Evolutionary conservation across 75 land plant genomes (phyloP).

Genomic region (Pinus taeda): DNA sequence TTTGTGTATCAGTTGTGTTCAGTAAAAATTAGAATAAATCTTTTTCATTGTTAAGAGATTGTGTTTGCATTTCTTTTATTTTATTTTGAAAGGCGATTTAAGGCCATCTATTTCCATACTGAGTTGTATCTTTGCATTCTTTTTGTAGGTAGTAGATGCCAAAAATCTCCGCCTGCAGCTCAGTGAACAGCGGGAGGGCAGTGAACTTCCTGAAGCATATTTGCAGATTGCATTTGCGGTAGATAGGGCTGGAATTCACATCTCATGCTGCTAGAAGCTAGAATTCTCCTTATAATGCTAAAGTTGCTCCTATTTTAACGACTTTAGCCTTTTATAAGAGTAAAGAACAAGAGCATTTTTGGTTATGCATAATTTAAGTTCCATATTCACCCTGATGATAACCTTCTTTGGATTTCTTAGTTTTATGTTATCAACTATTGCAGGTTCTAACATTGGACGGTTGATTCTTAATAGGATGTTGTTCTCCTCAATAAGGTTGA

Average conservation of each 20-base stretch:
- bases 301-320: background rate
- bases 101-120: too few relatives aligned
- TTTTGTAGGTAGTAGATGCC: slow-evolving; percentile 20
- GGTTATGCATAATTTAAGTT: background rate
- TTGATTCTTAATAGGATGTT: slow-evolving; percentile 2
- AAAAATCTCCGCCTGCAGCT: too few relatives aligned
- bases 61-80: too few relatives aligned
- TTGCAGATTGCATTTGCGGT: slow-evolving; percentile 16
- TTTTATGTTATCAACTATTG: background rate
- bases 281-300: background rate
- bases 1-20: too few relatives aligned
- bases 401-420: background rate
- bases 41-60: too few relatives aligned
- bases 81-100: too few relatives aligned
- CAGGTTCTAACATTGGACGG: background rate
- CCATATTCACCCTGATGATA: background rate
- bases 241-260: background rate
- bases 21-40: too few relatives aligned
- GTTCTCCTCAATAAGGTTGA: too few relatives aligned
- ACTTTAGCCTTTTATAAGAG: background rate
- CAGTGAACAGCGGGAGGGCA: too few relatives aligned
- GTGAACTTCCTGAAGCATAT: too few relatives aligned
- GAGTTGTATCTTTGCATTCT: too few relatives aligned
- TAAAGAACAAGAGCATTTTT: background rate
- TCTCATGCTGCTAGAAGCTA: background rate